Percentiles rank a stretch among this genome's conserved stretches.
Conservation (phyloP, 306 rosid genomes). For the Acmispon strigosus region DNA sequence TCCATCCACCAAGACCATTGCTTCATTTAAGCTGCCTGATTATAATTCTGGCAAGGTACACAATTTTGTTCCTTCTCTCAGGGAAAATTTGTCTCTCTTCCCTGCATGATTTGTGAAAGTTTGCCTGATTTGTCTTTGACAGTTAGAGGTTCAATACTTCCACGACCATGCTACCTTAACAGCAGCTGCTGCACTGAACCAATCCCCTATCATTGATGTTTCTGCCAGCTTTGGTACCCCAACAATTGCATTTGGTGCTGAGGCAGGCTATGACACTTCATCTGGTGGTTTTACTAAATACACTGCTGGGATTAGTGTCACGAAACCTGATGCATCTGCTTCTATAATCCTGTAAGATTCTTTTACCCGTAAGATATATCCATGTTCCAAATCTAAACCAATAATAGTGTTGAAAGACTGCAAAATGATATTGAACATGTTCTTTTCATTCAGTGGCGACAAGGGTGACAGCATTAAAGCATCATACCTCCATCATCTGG, state of each 20-base stretch:
- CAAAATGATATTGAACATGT: conserved; percentile 9
- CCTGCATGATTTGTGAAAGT: not conserved
- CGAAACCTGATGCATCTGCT: conserved; percentile 57
- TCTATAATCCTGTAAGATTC: conserved; percentile 72
- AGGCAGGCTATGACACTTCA: conserved; percentile 81
- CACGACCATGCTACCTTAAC: conserved; percentile 84
- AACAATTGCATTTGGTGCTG: conserved; percentile 67
- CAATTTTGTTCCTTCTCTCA: not conserved
- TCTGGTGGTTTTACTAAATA: conserved; percentile 71
- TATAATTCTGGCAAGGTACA: conserved; percentile 86
- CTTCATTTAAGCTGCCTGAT: conserved; percentile 77
- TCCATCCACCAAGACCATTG: conserved; percentile 86
- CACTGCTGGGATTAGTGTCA: conserved; percentile 64
- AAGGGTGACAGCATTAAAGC: conserved; percentile 85
- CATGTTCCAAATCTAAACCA: not conserved
- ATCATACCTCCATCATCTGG: conserved; percentile 72
- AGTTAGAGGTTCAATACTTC: conserved; percentile 93
- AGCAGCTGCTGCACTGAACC: conserved; percentile 51
- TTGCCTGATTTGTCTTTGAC: conserved; percentile 20
- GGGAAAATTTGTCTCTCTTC: not conserved
- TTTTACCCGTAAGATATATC: not conserved
- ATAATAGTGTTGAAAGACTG: not conserved
- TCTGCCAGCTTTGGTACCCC: conserved; percentile 83
- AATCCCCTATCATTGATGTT: conserved; percentile 66
- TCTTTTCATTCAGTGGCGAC: conserved; percentile 57